These are phyloP conservation scores for Dothiorella sarmentorum DNA, from an alignment of 2,329 filamentous ascomycete genomes.

Conservation along the genomic window DNA sequence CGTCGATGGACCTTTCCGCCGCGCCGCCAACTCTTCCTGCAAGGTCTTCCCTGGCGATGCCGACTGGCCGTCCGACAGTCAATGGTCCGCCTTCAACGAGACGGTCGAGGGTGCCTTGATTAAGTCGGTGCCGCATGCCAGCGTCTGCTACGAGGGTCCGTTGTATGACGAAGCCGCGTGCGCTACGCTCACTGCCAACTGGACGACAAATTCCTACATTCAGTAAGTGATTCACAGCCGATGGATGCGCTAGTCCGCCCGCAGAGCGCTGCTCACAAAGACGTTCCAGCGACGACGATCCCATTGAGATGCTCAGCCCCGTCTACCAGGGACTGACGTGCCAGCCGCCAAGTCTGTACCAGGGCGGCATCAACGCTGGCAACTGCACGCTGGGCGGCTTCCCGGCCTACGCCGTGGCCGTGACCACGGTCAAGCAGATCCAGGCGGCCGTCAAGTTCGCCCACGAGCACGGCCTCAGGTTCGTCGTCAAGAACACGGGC, in stretches of 20 bases:
- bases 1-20: not conserved
- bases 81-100: conserved; percentile 49
- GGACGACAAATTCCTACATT: conserved; percentile 31
- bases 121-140: conserved; percentile 43
- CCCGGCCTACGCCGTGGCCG: conserved; percentile 29
- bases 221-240: not conserved
- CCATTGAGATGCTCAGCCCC: conserved; percentile 38
- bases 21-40: conserved; percentile 31
- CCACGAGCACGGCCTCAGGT: conserved; percentile 29
- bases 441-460: conserved; percentile 28
- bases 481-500: conserved; percentile 38
- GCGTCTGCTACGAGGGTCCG: conserved; percentile 44
- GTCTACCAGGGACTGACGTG: conserved; percentile 38
- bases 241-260: not conserved
- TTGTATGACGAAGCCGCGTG: conserved; percentile 28
- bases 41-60: conserved; percentile 48
- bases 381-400: conserved; percentile 33
- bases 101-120: conserved; percentile 45
- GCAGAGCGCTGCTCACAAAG: not conserved
- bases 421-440: conserved; percentile 29
- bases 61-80: conserved; percentile 47
- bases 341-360: conserved; percentile 33
- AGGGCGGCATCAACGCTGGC: conserved; percentile 23
- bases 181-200: conserved; percentile 27
- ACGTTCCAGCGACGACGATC: conserved; percentile 22